Evolutionary conservation across 768 basidiomycete species (phyloP), one percentile per base, ranked within the genome.

Genomic region (Phaffia tasmanica): DNA sequence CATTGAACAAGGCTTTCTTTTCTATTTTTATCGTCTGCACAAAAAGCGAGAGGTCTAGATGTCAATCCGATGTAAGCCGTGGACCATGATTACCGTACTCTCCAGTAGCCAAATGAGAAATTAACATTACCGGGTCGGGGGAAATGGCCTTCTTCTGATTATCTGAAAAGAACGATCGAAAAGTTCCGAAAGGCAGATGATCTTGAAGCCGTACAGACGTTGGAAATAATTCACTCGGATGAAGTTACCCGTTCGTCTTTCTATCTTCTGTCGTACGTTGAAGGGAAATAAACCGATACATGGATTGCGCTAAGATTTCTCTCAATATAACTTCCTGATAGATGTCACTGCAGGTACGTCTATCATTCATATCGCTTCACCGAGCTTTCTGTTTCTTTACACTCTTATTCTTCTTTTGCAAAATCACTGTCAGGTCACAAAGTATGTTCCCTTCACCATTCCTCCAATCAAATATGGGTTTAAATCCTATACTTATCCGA

Each of bases 221-320:
- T 90, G 75, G 84, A 88, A 71, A 80, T 87, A 58, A 86, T 89
- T 61, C 88, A 89, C 70, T 81, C 82, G 0, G 88, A 89, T 75
- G 88, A 89, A 73, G 86, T 86, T 59, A 78, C 77, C n/a, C 75
- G 72, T 72, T 48, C 32, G 71, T 71, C 3, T 53, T n/a, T n/a
- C 19, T 8, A 19, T 27, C 47, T 19, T 32, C 42, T 35, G 30
- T 27, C 30, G 14, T 19, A 8, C 9, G 23, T 42, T 42, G 35
- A 42, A 42, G 35, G 11, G 11, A 11, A 42, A 42, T 42, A 42
- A 42, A 42, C 4, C 35, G 21, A 30, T 30, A 59, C n/a, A 23
- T 32, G 9, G 19, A 5, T 19, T 50, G 53, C 1, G 21, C 32
- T 47, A 46, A 29, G 46, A 6, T 49, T 48, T 48, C 25, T 23